Evolutionary conservation across 2,329 filamentous ascomycete genomes (phyloP).

Genomic region (Grosmannia clavigera): DNA sequence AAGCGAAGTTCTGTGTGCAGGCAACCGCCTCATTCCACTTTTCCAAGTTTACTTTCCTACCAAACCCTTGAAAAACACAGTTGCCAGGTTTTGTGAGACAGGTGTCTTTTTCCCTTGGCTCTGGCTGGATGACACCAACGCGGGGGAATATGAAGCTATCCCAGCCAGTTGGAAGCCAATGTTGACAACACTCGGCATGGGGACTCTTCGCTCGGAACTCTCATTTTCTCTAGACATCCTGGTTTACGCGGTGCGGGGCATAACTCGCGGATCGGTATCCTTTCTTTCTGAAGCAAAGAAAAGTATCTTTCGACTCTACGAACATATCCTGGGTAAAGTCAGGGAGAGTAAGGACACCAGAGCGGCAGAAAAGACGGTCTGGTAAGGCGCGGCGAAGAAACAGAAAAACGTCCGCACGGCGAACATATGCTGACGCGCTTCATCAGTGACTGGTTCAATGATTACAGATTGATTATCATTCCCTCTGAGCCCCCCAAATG

Average conservation of each 20-base stretch:
- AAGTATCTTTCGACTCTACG: neutral
- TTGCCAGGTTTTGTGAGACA: conserved; percentile 7
- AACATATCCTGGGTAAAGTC: neutral
- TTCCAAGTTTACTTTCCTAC: conserved; percentile 6
- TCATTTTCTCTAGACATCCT: neutral
- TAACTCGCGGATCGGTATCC: neutral
- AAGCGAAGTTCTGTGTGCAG: neutral
- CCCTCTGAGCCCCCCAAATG: neutral
- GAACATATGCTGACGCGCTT: neutral
- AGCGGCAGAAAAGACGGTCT: neutral
- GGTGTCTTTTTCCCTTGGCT: conserved; percentile 13
- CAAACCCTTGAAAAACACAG: neutral
- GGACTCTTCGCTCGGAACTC: neutral
- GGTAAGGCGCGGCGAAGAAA: neutral
- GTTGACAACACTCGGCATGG: neutral
- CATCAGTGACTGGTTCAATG: neutral
- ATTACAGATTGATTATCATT: neutral
- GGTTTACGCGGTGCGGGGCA: neutral
- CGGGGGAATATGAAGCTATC: neutral
- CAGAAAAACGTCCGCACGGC: neutral
- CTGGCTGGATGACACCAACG: conserved; percentile 1
- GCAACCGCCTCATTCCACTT: neutral
- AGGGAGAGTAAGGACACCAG: neutral
- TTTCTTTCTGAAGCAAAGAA: neutral
- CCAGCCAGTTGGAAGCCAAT: conserved; percentile 5